Base-by-base conservation (phyloP, 345 rosid genomes). In the Pelargonium nanum region DNA sequence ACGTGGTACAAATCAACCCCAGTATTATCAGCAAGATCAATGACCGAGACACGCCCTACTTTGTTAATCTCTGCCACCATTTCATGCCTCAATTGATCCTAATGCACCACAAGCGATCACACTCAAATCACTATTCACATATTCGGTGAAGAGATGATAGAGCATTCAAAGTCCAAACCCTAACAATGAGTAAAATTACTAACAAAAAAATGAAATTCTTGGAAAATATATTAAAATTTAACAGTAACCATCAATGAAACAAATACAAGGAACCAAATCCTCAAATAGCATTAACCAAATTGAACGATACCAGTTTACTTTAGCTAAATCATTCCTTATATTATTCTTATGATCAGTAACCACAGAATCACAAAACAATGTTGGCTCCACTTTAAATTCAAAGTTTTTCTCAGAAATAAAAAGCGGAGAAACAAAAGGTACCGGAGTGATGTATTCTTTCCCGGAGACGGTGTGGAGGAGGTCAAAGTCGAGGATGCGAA, bases 381-480 rank as follows among this genome's bases (percentile, higher is more conserved):
- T 28, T 7, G 7, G 32, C 32, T 28, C 32, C 7, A 3, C 3
- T 7, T 40, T 40, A 12, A 40, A 40, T 6, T 17, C 48, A 17
- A 40, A 40, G 48, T 40, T 40, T 40, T 40, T 40, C 48, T 40
- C 48, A 17, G 48, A 2, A 40, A 40, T 17, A 15, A 40, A 40
- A 40, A 0, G 48, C 52, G 60, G n/a, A n/a, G 57, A 62, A 54
- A 60, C 21, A 23, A 55, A 54, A 63, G 62, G 0, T 68, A 88
- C 98, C 22, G 91, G 86, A 74, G 98, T 89, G 76, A 92, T 92
- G 81, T 82, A 89, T 72, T 92, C 96, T 59, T 89, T 89, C 62
- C 98, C 98, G 54, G 96, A 79, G 71, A 92, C 88, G 67, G 98
- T 92, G 75, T 92, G 95, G 65, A 92, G 96, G 67, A 92, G 98